Conservation (phyloP, 1,284 basidiomycete species). For the Trametes sp. region DNA sequence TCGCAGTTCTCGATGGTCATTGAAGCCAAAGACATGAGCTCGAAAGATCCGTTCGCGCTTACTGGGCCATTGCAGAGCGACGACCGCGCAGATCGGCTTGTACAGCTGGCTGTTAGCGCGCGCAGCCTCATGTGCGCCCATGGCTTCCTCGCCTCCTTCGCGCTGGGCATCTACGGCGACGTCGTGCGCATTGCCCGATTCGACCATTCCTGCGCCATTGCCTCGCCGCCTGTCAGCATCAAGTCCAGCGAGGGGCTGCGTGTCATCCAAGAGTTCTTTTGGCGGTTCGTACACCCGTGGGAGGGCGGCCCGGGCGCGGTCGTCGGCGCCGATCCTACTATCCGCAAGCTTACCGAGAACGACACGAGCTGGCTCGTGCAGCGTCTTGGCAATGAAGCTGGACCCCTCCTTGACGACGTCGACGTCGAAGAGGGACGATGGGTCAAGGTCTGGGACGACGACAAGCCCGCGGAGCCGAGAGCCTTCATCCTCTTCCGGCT, state of each 20-base stretch:
- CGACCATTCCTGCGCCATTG: slow-evolving; percentile 24
- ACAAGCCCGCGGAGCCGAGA: not conserved
- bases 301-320: slow-evolving; percentile 4
- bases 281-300: slow-evolving; percentile 27
- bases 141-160: slow-evolving; percentile 18
- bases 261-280: slow-evolving; percentile 22
- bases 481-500: slow-evolving; percentile 15
- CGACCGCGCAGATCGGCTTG: not conserved
- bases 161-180: slow-evolving; percentile 28
- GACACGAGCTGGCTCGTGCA: slow-evolving; percentile 10
- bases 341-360: not conserved
- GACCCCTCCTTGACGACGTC: not conserved
- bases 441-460: slow-evolving; percentile 12
- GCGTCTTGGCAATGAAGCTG: slow-evolving; percentile 1
- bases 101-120: slow-evolving; percentile 24
- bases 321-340: slow-evolving; percentile 25
- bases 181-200: slow-evolving; percentile 29
- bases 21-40: slow-evolving; percentile 15
- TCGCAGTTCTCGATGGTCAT: slow-evolving; percentile 8
- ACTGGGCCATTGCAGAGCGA: not conserved
- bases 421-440: slow-evolving; percentile 6
- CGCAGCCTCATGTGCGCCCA: slow-evolving; percentile 28
- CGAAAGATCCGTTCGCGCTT: slow-evolving; percentile 13
- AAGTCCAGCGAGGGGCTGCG: slow-evolving; percentile 3
- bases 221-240: slow-evolving; percentile 11